Evolutionary conservation across 1,139 yeast genomes (phyloP).

Genomic region (Geotrichum fermentans): DNA sequence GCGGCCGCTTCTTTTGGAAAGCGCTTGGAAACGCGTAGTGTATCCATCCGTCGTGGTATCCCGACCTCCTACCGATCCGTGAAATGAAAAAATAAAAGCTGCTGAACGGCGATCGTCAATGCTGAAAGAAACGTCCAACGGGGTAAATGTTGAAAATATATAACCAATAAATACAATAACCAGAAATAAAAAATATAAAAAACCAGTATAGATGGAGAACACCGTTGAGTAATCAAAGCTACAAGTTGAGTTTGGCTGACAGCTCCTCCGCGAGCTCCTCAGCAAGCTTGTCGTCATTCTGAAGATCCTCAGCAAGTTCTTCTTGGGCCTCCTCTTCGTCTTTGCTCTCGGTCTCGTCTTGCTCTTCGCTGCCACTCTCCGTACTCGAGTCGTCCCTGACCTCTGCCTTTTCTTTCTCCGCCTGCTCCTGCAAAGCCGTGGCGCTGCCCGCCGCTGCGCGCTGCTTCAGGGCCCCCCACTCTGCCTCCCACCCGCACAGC

Average conservation of each 20-base stretch:
- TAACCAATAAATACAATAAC: background rate
- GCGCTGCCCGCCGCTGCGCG: no score
- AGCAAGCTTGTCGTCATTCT: background rate
- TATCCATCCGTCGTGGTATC: no score
- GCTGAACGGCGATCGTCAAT: no score
- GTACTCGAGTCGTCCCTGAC: background rate
- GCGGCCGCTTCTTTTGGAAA: no score
- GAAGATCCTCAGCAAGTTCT: background rate
- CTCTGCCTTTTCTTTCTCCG: background rate
- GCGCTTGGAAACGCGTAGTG: no score
- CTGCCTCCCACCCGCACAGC: slow-evolving; percentile 61
- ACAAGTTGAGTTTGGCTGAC: background rate
- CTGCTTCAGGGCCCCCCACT: no score
- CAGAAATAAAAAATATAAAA: background rate
- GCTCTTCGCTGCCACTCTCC: background rate
- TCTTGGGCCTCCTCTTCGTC: background rate
- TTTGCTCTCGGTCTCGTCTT: background rate
- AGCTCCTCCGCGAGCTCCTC: background rate
- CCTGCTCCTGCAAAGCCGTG: slow-evolving; percentile 32
- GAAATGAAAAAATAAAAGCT: no score
- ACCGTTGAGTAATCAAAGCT: background rate
- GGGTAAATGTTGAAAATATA: no score
- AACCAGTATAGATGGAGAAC: background rate
- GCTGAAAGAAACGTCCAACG: no score
- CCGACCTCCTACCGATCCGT: no score